Evolutionary conservation across 2,329 filamentous ascomycete species (phyloP).

Genomic region (Cercospora zeina): DNA sequence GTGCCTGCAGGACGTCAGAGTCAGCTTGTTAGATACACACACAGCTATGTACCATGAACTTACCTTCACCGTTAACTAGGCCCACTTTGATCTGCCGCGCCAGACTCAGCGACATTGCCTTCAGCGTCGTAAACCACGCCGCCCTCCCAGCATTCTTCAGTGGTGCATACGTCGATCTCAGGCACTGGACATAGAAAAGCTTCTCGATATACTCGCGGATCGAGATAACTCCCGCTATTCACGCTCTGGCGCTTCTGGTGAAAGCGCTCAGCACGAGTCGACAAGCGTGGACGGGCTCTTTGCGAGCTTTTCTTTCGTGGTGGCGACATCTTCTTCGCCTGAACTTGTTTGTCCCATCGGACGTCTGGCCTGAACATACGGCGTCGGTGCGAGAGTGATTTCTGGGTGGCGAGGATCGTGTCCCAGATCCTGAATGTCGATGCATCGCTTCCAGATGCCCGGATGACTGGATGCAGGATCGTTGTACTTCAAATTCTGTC

Average conservation of each 20-base stretch:
- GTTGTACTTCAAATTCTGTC: background rate
- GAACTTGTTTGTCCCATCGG: background rate
- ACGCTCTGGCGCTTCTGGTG: background rate
- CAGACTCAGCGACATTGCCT: background rate
- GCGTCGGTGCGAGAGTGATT: background rate
- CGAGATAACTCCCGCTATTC: background rate
- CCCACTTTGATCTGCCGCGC: background rate
- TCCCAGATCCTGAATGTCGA: background rate
- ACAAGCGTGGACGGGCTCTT: background rate
- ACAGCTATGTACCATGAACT: background rate
- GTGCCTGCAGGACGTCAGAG: background rate
- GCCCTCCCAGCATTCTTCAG: background rate
- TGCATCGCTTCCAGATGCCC: background rate
- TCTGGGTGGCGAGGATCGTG: background rate
- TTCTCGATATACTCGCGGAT: background rate
- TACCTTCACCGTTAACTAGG: background rate
- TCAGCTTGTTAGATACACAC: background rate
- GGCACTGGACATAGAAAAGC: background rate
- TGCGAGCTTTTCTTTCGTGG: background rate
- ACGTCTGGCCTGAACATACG: background rate
- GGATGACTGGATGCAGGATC: background rate
- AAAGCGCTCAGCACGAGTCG: background rate
- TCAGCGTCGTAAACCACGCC: background rate
- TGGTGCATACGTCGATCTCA: background rate
- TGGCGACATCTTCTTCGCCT: background rate